Evolutionary conservation across 805 yeast genomes (phyloP).

Genomic region (Yamadazyma tumulicola): DNA sequence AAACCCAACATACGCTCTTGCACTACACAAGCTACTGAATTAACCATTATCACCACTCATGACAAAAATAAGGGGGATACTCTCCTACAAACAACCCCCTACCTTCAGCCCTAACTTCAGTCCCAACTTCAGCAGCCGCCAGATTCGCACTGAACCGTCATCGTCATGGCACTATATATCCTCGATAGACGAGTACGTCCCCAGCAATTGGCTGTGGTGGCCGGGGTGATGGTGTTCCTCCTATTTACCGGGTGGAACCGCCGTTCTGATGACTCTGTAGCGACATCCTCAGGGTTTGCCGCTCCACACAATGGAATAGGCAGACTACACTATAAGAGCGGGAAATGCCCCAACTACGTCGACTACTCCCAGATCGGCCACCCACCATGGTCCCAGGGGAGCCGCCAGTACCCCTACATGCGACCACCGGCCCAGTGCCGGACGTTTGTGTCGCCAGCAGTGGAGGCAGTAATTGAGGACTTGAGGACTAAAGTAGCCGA

Average conservation of each 20-base stretch:
- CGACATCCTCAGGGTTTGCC: too few species aligned
- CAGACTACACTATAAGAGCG: background rate
- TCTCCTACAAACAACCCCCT: too few species aligned
- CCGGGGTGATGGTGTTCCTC: background rate
- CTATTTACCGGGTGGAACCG: too few species aligned
- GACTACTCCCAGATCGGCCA: slow-evolving; percentile 55
- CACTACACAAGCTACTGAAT: too few species aligned
- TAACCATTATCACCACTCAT: too few species aligned
- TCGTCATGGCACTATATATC: background rate
- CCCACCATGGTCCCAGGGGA: slow-evolving; percentile 57
- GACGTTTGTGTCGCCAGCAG: slow-evolving; percentile 60
- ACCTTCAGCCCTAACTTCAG: too few species aligned
- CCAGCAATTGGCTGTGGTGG: background rate
- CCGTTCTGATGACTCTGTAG: too few species aligned
- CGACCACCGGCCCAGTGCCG: slow-evolving; percentile 72
- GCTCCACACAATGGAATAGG: too few species aligned
- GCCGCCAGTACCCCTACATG: slow-evolving; percentile 61
- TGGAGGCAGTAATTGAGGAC: slow-evolving; percentile 58
- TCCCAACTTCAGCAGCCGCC: too few species aligned
- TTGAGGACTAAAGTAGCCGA: slow-evolving; percentile 49
- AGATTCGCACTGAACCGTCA: too few species aligned
- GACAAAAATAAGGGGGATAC: too few species aligned
- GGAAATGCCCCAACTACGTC: slow-evolving; percentile 58
- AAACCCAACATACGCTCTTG: too few species aligned
- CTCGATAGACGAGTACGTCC: background rate